Base-by-base conservation (phyloP, 192 early-diverging fungal genomes). In the Linnemannia zychae region DNA sequence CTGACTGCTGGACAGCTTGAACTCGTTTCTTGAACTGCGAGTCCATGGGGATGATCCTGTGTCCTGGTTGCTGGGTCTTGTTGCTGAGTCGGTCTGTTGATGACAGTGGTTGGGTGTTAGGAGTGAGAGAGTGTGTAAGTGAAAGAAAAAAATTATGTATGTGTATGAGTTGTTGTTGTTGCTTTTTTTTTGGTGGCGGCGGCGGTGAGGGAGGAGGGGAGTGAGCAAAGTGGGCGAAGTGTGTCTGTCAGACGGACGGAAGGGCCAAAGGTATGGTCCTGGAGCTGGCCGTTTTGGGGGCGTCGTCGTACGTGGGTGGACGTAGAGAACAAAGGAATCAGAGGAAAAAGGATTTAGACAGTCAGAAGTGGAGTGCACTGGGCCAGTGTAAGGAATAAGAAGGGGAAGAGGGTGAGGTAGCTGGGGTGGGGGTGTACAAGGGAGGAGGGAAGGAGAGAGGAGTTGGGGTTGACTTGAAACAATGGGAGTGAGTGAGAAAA, bases 21-120 rank as follows among this genome's bases (percentile, higher is more conserved):
- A 80, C 71, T 67, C 78, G 71, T 47, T 63, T 73, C 65, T 80
- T 80, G 53, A 80, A 80, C 40, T 74, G 50, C 2, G 60, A 24
- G 36, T 80, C 65, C 78, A 80, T 80, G 49, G 7, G 20, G 6
- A 49, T 40, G 28, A 22, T 44, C 24, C 18, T 28, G 22, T 38
- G 57, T 34, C 2, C 22, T n/a, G 24, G 6, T 16, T 3, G 70
- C 38, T 46, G 46, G 16, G 38, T 3, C n/a, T 13, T n/a, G 70
- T 46, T 37, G 67, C 36, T 57, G 0, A 9, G 40, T 11, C 24
- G 7, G 53, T 57, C 22, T 57, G 53, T 31, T 63, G 57, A 63
- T 31, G 28, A 63, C 36, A 22, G 67, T 33, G 70, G 37, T 28
- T n/a, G 7, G 65, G 65, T 15, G 57, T 5, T 60, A 15, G 57